phyloP scores from a whole-genome alignment of 352 stramenopile genomes.

The Phytophthora kernoviae region DNA sequence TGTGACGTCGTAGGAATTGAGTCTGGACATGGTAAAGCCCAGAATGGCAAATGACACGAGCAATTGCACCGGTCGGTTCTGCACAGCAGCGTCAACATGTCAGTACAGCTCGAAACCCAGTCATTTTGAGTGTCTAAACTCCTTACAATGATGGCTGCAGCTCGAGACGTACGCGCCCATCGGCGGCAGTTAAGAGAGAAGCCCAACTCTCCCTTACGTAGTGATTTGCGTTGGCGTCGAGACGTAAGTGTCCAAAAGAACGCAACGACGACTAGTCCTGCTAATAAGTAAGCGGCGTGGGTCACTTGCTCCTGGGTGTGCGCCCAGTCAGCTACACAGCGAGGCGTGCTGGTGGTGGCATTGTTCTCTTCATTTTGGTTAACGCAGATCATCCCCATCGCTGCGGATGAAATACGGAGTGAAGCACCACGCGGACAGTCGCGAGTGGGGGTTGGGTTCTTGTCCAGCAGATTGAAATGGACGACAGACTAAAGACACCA shows the following conservation, averaged over 20 bases:
- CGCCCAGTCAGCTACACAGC: slow-evolving; percentile 73
- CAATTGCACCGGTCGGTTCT: slow-evolving; percentile 83
- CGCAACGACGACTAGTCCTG: slow-evolving; percentile 50
- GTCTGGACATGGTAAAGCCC: slow-evolving; percentile 67
- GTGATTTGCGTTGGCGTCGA: slow-evolving; percentile 50
- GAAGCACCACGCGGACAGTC: slow-evolving; percentile 12
- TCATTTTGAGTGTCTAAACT: background rate
- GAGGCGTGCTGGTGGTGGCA: slow-evolving; percentile 36
- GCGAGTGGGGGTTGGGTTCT: slow-evolving; percentile 1
- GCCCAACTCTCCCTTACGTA: slow-evolving; percentile 69
- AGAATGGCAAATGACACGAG: slow-evolving; percentile 77
- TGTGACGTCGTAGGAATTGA: slow-evolving; percentile 77
- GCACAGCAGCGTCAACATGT: slow-evolving; percentile 1
- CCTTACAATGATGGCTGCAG: slow-evolving; percentile 72
- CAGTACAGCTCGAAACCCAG: slow-evolving; percentile 1
- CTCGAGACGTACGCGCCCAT: slow-evolving; percentile 78
- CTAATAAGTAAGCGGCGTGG: slow-evolving; percentile 54
- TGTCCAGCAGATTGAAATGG: background rate
- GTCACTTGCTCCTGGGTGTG: slow-evolving; percentile 80
- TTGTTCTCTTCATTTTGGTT: slow-evolving; percentile 57
- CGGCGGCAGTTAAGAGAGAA: slow-evolving; percentile 79
- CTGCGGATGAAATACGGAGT: slow-evolving; percentile 9
- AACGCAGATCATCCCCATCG: slow-evolving; percentile 71
- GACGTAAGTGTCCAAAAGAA: slow-evolving; percentile 61
- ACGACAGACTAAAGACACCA: background rate